Percentiles rank a stretch among this genome's conserved stretches.
Evolutionary conservation across 257 asterid genomes (phyloP).

Genomic region (Penstemon newberryi): DNA sequence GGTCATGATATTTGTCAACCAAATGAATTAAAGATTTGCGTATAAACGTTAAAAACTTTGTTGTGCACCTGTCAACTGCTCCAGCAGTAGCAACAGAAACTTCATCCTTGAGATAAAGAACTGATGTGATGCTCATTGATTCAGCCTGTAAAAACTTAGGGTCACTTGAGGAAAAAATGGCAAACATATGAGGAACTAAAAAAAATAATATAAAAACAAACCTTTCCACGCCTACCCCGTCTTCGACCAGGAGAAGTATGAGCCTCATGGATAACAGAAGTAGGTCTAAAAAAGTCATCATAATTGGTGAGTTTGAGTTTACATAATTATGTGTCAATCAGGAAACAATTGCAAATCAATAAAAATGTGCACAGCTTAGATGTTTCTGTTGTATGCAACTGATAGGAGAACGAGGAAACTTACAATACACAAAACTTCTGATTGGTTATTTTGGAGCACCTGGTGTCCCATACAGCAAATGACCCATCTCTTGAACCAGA

Average conservation of each 20-base stretch:
- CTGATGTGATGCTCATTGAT: constrained; percentile 84
- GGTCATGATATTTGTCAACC: constrained; percentile 16
- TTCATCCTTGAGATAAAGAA: constrained; percentile 83
- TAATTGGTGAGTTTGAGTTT: constrained; percentile 1
- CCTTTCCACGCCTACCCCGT: constrained; percentile 68
- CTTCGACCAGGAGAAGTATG: constrained; percentile 59
- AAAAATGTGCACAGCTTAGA: neutral
- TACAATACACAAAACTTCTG: constrained; percentile 49
- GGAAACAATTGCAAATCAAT: neutral
- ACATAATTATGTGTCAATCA: neutral
- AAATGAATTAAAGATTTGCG: constrained; percentile 9
- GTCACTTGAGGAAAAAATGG: constrained; percentile 10
- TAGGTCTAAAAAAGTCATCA: constrained; percentile 53
- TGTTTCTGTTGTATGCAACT: constrained; percentile 9
- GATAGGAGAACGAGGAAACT: constrained; percentile 34
- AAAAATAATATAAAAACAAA: constrained; percentile 22
- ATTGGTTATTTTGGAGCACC: constrained; percentile 48
- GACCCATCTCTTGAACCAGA: constrained; percentile 98
- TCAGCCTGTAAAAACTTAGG: constrained; percentile 48
- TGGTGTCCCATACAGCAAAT: constrained; percentile 88
- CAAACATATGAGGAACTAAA: constrained; percentile 14
- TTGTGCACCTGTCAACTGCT: constrained; percentile 85
- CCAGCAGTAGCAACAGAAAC: constrained; percentile 90
- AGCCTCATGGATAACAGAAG: constrained; percentile 58
- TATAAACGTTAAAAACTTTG: constrained; percentile 10